Evolutionary conservation across 148 eudicot species (phyloP), one percentile per base, ranked within the genome.

Genomic region (Talinum fruticosum): DNA sequence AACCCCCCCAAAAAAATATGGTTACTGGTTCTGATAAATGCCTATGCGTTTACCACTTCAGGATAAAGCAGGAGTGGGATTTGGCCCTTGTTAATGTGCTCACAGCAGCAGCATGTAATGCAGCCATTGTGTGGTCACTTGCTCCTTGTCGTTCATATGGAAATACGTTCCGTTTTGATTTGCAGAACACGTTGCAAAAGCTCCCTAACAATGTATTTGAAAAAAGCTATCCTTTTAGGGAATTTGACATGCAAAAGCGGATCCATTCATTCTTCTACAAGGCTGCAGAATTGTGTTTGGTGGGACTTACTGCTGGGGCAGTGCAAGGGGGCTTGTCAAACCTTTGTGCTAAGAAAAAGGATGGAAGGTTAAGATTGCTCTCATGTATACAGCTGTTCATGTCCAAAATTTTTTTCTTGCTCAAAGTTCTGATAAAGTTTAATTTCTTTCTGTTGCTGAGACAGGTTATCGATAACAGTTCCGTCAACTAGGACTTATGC

Each of bases 141-240:
- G 97, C 97, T 79, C 97, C 98, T 38, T 95, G 98, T 66, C 98
- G 96, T 72, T 95, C 98, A 8, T 95, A 95, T 87, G 97, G 98
- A 74, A 92, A 87, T 65, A 95, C 97, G 24, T 94, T 94, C 84
- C 88, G 83, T 30, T 89, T 83, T 76, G 98, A 92, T 87, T 84
- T 92, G 84, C 97, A 95, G 77, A 94, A 92, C 78, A 92, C 97
- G 21, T 83, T 94, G 84, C 98, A 90, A 84, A 94, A 92, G 85
- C 94, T 95, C 51, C 98, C 98, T 7, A 95, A 95, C 82, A 95
- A 92, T 82, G 82, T 92, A 36, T 95, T 95, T 84, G 98, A 95
- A 77, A 92, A 81, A 81, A 91, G 94, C 81, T 95, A 95, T 76
- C 96, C 92, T 77, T 84, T 84, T 41, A 87, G 97, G 82, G 97